Base-by-base conservation (phyloP, 1,139 yeast genomes). In the Suhomyces kunorum region DNA sequence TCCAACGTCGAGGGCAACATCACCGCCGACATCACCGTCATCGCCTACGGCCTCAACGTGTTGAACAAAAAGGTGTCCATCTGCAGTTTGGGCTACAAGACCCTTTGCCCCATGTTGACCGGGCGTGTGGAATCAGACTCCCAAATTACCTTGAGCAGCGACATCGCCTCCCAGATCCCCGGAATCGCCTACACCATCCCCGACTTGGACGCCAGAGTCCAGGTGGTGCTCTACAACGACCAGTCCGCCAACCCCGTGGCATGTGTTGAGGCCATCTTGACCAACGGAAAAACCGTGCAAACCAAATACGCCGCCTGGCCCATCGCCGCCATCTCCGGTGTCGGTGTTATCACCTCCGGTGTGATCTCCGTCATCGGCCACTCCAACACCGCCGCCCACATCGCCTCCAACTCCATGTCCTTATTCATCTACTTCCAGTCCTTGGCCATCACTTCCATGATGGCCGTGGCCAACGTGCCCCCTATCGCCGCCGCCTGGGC, bases 401-500 rank as follows among this genome's bases (percentile, higher is more conserved):
- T 92, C 61, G 96, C 98, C 11, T 86, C 97, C 16, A 92, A 92
- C 66, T 84, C 96, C 17, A 86, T 92, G 66, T 87, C 97, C 1
- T 73, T 92, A 48, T 92, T 92, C 66, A 80, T 89, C 44, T 94
- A 92, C 66, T 92, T 92, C 77, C 99, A 92, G 68, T 81, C 88
- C 42, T 76, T 92, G 53, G 97, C 98, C 22, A 84, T 92, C 49
- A 85, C 94, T 17, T 80, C 96, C 19, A 89, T 92, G 96, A 85
- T 90, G 92, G 97, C 95, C 36, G 98, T 92, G 28, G 79, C 89
- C 15, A 74, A 81, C 46, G 87, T 88, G 18, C 98, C 98, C 7
- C 98, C 98, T 5, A 88, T 92, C 49, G 98, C 98, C 8, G 92
- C 96, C 2, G 94, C 98, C 4, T 92, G 99, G 99, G 83, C 95